Percentiles rank a stretch among this genome's conserved stretches.
phyloP scores from a whole-genome alignment of 352 stramenopile species.

The Globisporangium ultimum region DNA sequence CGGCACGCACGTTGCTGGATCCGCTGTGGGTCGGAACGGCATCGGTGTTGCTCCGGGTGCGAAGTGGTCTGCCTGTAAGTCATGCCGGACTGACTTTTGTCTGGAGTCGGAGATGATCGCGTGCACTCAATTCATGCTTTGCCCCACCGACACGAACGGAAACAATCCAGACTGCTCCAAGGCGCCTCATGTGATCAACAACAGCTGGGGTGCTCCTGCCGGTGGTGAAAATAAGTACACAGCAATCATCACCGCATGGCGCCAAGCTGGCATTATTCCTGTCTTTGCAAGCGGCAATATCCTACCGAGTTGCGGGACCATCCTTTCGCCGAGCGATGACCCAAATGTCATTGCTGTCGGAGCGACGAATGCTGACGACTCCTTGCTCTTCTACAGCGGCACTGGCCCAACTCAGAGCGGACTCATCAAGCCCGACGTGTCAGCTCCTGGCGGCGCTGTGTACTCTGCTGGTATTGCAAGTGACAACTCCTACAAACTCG shows the following conservation, averaged over 20 bases:
- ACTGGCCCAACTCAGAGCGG: constrained; percentile 19
- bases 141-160: neutral
- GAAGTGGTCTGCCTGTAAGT: constrained; percentile 16
- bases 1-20: constrained; percentile 17
- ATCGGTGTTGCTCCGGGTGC: constrained; percentile 17
- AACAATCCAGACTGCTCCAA: constrained; percentile 10
- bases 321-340: constrained; percentile 23
- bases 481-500: constrained; percentile 6
- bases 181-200: constrained; percentile 15
- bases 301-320: constrained; percentile 18
- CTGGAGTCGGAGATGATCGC: constrained; percentile 3
- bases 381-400: constrained; percentile 19
- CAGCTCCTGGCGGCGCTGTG: constrained; percentile 16
- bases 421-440: constrained; percentile 25
- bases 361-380: constrained; percentile 17
- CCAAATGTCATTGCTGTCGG: constrained; percentile 33
- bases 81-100: constrained; percentile 11
- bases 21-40: constrained; percentile 11
- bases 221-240: constrained; percentile 9
- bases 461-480: constrained; percentile 2
- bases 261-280: constrained; percentile 22
- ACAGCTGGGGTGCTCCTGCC: constrained; percentile 15
- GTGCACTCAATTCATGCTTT: constrained; percentile 11
- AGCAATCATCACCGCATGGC: constrained; percentile 12
- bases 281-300: constrained; percentile 16